Evolutionary conservation across 2,329 filamentous ascomycete species (phyloP), one percentile per base, ranked within the genome.

Genomic region (Rhinocladiella similis): DNA sequence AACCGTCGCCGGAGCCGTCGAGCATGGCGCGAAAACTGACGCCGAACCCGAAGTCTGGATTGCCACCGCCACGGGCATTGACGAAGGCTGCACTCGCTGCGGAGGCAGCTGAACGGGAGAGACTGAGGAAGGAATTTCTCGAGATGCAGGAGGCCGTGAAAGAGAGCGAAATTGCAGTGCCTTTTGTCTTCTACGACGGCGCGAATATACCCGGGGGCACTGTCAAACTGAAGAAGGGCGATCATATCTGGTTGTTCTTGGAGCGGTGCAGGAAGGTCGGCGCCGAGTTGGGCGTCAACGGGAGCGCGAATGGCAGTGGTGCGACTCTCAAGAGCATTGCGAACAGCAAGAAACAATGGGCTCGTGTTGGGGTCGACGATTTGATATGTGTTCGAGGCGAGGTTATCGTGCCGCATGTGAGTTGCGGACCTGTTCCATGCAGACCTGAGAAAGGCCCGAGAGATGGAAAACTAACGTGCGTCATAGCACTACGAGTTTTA

Each of bases 161-260:
- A 75, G 84, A 85, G 18, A 92, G 91, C 7, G 92, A 97, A 68
- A 89, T 99, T 53, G 81, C 89, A 14, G 87, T 99, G 29, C 94
- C 94, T 0, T 99, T 97, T 72, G 90, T 97, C 3, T 97, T 97
- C 70, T 97, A 97, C 75, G 93, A 97, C 65, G 94, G 94, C 14
- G 90, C 90, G 19, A 93, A 95, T 70, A 88, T 89, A 10, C 89
- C 92, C 0, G 91, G 91, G 14, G 92, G 93, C 1, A 83, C 83
- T 13, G 92, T 93, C 47, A 86, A 87, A 57, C 83, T 97, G 49
- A 96, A 91, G 73, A 99, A 99, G 74, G 93, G 94, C 9, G 94
- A 97, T 68, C 88, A 86, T 54, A 81, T 95, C 22, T 97, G 94
- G 94, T 77, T 97, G 1, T 96, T 97, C 63, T 77, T 99, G 2